phyloP scores from a whole-genome alignment of 306 rosid genomes.

The Biancaea sappan region DNA sequence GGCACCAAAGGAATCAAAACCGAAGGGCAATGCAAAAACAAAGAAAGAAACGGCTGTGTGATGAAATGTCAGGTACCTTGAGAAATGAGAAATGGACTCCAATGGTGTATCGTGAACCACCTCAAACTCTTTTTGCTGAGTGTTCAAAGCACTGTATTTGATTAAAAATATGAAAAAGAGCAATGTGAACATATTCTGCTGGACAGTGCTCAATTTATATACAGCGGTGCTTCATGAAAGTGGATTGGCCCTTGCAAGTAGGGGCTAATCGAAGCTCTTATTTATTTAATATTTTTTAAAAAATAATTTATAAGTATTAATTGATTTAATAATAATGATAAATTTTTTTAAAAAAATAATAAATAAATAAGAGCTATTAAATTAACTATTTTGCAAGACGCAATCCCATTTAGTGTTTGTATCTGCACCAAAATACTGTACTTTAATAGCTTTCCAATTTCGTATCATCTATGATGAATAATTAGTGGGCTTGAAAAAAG shows the following conservation, averaged over 20 bases:
- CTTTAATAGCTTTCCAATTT: background rate
- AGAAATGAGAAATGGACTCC: conserved; percentile 25
- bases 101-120: conserved; percentile 41
- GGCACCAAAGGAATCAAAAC: background rate
- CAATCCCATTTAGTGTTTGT: no score
- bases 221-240: no score
- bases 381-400: no score
- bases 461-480: background rate
- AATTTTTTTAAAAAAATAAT: no score
- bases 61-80: conserved; percentile 1
- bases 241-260: no score
- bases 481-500: background rate
- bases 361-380: no score
- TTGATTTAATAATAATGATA: no score
- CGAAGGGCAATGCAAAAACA: conserved; percentile 1
- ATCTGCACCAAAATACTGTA: background rate
- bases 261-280: no score
- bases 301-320: no score
- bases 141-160: background rate
- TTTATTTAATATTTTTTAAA: no score
- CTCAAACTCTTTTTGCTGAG: background rate
- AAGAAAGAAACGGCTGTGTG: background rate
- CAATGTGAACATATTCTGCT: background rate
- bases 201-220: background rate
- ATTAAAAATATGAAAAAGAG: background rate